Conservation (phyloP, 2,329 filamentous ascomycete species). For the Mycosphaerella arachidis region DNA sequence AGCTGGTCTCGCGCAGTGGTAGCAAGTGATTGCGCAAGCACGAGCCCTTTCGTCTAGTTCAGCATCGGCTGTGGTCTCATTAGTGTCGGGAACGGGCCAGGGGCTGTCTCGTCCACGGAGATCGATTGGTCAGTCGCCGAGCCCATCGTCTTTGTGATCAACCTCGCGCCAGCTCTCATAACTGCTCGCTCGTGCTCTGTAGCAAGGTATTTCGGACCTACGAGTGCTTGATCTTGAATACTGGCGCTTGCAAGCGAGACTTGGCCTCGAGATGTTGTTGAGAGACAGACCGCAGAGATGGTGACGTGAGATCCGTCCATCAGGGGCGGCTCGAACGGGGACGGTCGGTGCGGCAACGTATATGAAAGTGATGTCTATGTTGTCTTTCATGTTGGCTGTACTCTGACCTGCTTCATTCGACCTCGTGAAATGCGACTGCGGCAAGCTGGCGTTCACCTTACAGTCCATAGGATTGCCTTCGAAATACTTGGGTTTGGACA, state of each 20-base stretch:
- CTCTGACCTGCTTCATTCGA: not conserved
- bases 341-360: conserved; percentile 1
- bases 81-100: not conserved
- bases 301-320: conserved; percentile 6
- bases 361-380: conserved; percentile 1
- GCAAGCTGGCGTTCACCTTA: not conserved
- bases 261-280: not conserved
- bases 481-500: conserved; percentile 1
- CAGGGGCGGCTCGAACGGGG: not conserved
- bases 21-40: not conserved
- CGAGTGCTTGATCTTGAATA: not conserved
- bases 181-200: conserved; percentile 4
- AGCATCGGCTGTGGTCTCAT: conserved; percentile 5
- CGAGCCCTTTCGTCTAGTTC: conserved; percentile 9
- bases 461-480: conserved; percentile 9
- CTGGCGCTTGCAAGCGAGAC: not conserved
- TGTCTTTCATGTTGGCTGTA: not conserved
- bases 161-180: conserved; percentile 1
- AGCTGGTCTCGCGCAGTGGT: conserved; percentile 15
- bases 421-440: not conserved
- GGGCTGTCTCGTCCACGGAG: not conserved
- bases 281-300: not conserved
- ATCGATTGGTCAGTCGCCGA: not conserved
- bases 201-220: not conserved
- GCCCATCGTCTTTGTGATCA: not conserved